Conservation (phyloP, 2,329 filamentous ascomycete species). For the Aspergillus fructus region DNA sequence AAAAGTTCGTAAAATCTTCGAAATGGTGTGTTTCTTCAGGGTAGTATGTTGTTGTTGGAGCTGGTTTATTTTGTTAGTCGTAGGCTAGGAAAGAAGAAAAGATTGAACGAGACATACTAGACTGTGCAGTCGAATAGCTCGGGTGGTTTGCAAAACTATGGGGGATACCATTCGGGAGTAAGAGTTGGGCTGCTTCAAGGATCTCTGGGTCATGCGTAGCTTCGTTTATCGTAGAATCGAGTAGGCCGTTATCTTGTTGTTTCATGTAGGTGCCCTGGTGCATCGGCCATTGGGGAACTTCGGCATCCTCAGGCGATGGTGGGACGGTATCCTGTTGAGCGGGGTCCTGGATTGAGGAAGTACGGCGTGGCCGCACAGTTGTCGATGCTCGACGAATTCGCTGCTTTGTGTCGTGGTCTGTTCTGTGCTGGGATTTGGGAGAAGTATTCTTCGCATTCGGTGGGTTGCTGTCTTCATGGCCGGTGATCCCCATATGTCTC, state of each 20-base stretch:
- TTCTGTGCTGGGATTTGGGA: slow-evolving; percentile 26
- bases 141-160: slow-evolving; percentile 6
- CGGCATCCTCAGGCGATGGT: slow-evolving; percentile 14
- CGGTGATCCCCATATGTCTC: slow-evolving; percentile 34
- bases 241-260: slow-evolving; percentile 23
- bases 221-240: slow-evolving; percentile 12
- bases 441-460: slow-evolving; percentile 16
- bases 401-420: slow-evolving; percentile 19
- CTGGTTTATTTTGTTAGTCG: slow-evolving; percentile 15
- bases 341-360: slow-evolving; percentile 6
- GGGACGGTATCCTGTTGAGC: slow-evolving; percentile 16
- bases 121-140: slow-evolving; percentile 26
- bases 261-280: slow-evolving; percentile 27
- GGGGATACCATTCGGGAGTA: slow-evolving; percentile 31
- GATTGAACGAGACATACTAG: slow-evolving; percentile 1
- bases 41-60: slow-evolving; percentile 29
- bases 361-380: slow-evolving; percentile 17
- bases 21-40: slow-evolving; percentile 36
- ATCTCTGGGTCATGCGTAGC: slow-evolving; percentile 34
- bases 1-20: slow-evolving; percentile 37
- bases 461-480: slow-evolving; percentile 23
- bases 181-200: slow-evolving; percentile 40
- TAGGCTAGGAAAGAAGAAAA: background rate
- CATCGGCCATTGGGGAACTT: slow-evolving; percentile 29
- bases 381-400: slow-evolving; percentile 17